Evolutionary conservation across 2,329 filamentous ascomycete species (phyloP), one percentile per base, ranked within the genome.

Genomic region (Ophioceras dolichostomum): DNA sequence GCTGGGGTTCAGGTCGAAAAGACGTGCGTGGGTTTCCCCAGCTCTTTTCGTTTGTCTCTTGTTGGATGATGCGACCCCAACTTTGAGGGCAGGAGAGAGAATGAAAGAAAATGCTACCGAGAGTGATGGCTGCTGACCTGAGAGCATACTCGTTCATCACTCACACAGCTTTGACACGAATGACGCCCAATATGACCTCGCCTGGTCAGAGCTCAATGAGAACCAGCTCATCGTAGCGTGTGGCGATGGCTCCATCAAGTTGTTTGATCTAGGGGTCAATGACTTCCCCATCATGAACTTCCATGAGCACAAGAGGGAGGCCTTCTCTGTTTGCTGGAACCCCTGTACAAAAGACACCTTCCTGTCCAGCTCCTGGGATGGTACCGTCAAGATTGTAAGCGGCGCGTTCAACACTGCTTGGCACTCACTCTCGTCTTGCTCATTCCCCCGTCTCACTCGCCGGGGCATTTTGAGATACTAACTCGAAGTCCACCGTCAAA

Each of bases 181-280:
- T 65, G 91, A 98, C 59, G 84, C 88, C 32, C 80, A 96, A 45
- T 98, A 94, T 60, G 91, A 98, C 61, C 69, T 91, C 37, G 75
- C 88, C 19, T 96, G 91, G 87, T 94, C 87, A 14, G 91, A 98
- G 64, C 76, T 86, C 47, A 88, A 98, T 64, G 89, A 95, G 64
- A 94, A 91, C 60, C 91, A 98, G 63, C 67, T 95, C 36, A 72
- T 94, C 16, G 80, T 82, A 1, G 88, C 87, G 1, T 88, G 84
- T 47, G 91, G 91, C 45, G 91, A 98, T 62, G 91, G 91, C 39
- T 89, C 84, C 38, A 73, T 98, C 52, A 95, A 95, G 63, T 75
- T 98, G 33, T 98, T 91, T 59, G 91, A 98, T 60, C 73, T 88
- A 22, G 75, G 72, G 4, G 70, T 93, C 24, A 68, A 80, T 47